Percentiles rank a stretch among this genome's conserved stretches.
phyloP scores from a whole-genome alignment of 2,329 filamentous ascomycete genomes.

The Penicillium sp. region DNA sequence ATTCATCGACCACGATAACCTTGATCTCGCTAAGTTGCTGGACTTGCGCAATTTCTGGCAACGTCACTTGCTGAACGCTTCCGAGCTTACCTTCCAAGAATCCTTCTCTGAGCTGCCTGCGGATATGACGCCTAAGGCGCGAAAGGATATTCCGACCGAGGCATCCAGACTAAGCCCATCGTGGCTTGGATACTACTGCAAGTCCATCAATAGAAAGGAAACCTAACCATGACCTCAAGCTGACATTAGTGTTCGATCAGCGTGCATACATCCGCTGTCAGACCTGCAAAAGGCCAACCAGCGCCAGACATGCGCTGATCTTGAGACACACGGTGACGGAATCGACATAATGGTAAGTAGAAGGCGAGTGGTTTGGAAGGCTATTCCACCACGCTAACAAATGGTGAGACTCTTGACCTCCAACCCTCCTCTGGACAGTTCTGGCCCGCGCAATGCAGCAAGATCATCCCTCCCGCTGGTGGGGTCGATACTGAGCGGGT shows the following conservation, averaged over 20 bases:
- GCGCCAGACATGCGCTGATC: constrained; percentile 32
- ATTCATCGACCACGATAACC: constrained; percentile 13
- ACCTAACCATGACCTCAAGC: not conserved
- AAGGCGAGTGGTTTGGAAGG: constrained; percentile 12
- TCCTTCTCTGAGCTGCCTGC: constrained; percentile 17
- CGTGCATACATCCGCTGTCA: constrained; percentile 33
- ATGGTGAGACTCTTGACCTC: constrained; percentile 20
- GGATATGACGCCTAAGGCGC: constrained; percentile 16
- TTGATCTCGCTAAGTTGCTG: constrained; percentile 28
- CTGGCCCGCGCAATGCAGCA: constrained; percentile 25
- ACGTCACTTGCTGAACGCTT: constrained; percentile 28
- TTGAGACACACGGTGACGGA: constrained; percentile 17
- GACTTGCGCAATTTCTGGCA: constrained; percentile 39
- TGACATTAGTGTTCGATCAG: constrained; percentile 14
- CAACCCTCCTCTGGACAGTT: constrained; percentile 11
- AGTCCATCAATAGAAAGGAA: constrained; percentile 3
- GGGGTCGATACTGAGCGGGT: not conserved
- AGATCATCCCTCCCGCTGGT: constrained; percentile 15
- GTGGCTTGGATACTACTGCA: constrained; percentile 33
- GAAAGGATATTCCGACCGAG: constrained; percentile 8
- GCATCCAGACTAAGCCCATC: constrained; percentile 8
- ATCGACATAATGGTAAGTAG: constrained; percentile 23
- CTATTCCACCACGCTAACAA: constrained; percentile 1
- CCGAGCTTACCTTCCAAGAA: constrained; percentile 22
- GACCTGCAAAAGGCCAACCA: constrained; percentile 18